Conservation (phyloP, 495 filamentous ascomycete species). For the Xylaria intraflava region DNA sequence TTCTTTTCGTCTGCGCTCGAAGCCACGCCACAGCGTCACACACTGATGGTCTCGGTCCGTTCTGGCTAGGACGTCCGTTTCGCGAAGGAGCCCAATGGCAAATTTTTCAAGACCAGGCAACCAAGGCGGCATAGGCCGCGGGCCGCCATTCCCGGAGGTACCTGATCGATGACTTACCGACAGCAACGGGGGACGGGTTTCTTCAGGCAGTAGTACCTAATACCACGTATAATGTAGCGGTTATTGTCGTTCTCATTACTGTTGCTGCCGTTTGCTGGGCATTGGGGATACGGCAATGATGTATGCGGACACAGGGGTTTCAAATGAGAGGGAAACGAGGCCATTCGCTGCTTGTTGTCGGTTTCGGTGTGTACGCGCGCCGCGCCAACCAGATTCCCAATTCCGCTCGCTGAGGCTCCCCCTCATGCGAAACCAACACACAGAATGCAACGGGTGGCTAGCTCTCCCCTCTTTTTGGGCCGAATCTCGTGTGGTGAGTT, state of each 20-base stretch:
- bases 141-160: no score
- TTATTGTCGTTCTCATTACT: no score
- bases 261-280: no score
- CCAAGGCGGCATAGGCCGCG: no score
- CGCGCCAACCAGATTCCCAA: not conserved
- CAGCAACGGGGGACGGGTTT: not conserved
- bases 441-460: not conserved
- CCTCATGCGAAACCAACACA: not conserved
- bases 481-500: constrained; percentile 3
- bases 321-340: no score
- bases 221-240: no score
- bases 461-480: not conserved
- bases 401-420: constrained; percentile 2
- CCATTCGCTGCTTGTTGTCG: not conserved
- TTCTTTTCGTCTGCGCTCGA: not conserved
- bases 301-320: no score
- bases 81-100: not conserved
- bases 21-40: not conserved
- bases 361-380: constrained; percentile 5
- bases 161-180: no score
- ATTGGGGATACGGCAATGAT: no score
- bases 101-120: not conserved
- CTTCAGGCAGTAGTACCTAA: no score
- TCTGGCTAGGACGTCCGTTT: not conserved
- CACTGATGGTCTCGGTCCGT: not conserved